Evolutionary conservation across 345 rosid genomes (phyloP), one percentile per base, ranked within the genome.

Genomic region (Linum tenue): DNA sequence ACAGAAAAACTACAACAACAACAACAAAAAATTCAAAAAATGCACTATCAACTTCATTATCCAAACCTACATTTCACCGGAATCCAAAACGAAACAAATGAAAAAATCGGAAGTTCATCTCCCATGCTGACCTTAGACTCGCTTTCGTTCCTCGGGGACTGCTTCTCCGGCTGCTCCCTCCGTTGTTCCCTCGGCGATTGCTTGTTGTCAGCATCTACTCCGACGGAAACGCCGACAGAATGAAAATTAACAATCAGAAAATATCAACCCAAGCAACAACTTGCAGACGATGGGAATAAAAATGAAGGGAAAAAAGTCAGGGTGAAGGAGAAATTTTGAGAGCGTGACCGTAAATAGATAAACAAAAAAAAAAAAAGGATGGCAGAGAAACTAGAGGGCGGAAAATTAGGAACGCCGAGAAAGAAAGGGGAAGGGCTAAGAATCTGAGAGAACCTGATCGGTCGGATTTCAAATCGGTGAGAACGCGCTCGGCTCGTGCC

Each of bases 401-500:
- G 38, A 57, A 17, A 57, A 57, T 57, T 57, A 17, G 38, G 38
- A 9, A 51, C 10, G n/a, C 10, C 3, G 35, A n/a, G 12, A 17
- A 15, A 22, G 60, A 57, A 57, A 57, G 16, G 38, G 16, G 12
- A 9, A 56, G 38, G 22, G 60, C 16, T 35, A 22, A 37, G 60
- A 57, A 67, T 63, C 72, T 63, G 57, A 56, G 35, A 31, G 57
- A 1, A 87, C 97, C 96, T 76, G 67, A 37, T 15, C 78, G 89
- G 81, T 92, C 97, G 70, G 81, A 73, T 60, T 74, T 74, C 56
- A 74, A 69, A 56, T 74, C 77, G 64, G 85, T 82, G 77, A 92
- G 74, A 64, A 88, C 98, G 55, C 94, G 97, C 84, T 92, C 98
- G 79, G 98, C 97, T 82, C 88, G 87, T 65, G 96, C 97, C 17